Base-by-base conservation (phyloP, 2,329 filamentous ascomycete species). In the Decorospora gaudefroyi region DNA sequence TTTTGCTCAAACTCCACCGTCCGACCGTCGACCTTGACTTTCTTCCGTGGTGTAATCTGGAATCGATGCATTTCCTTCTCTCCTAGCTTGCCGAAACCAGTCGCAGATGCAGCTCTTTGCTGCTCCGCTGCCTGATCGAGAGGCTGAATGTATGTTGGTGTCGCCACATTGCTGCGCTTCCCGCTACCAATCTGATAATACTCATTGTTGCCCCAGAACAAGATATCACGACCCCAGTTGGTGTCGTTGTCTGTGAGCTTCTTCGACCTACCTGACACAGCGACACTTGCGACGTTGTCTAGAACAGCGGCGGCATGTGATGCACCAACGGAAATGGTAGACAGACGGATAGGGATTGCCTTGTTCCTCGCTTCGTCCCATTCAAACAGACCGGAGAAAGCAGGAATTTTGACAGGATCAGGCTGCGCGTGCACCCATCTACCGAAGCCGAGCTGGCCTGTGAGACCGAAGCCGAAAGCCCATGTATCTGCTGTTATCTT, bases 171-270 rank as follows among this genome's bases (percentile, higher is more conserved):
- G 62, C 83, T 93, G 50, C 92, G 77, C 76, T 87, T 95, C 18
- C 93, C 91, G 0, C 87, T 96, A 9, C 93, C 93, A 17, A 99
- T 81, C 72, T 99, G 93, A 70, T 87, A 96, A 67, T 86, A 82
- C 73, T 97, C 91, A 62, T 97, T 99, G 39, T 90, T 90, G 50
- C 93, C 93, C 89, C 91, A 99, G 77, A 89, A 95, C 1, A 97
- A 69, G 19, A 91, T 85, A 67, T 97, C 93, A 4, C 87, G 84
- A 34, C 93, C 93, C 82, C 85, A 96, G 66, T 93, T 91, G 1
- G 85, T 89, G 61, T 90, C 87, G 54, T 88, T 86, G 27, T 81
- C 74, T 1, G 65, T 67, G n/a, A 62, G 49, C 15, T 51, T 49
- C 10, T 37, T 51, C 59, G 49, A 70, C 40, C 65, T 72, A 10